A percentile compares a stretch with the other conserved stretches of the same genome.
Conservation (phyloP, 345 rosid genomes). For the Arabis hirsuta region DNA sequence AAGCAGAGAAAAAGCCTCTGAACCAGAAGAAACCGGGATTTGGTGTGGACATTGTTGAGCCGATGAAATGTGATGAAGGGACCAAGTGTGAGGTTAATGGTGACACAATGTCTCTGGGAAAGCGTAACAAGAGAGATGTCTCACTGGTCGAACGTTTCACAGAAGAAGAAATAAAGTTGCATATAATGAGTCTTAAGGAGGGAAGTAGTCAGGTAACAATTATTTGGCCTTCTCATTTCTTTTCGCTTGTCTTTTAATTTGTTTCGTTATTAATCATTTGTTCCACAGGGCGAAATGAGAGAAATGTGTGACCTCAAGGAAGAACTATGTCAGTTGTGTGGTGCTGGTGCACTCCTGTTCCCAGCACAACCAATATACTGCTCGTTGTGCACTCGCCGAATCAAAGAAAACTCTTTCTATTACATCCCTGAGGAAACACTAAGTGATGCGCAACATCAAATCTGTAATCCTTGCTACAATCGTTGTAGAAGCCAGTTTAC, state of each 20-base stretch:
- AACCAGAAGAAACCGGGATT: neutral
- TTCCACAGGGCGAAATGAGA: conserved; percentile 28
- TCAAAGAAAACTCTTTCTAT: conserved; percentile 44
- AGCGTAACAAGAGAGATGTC: conserved; percentile 40
- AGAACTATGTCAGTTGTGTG: conserved; percentile 58
- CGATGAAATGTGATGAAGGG: conserved; percentile 19
- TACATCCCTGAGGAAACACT: conserved; percentile 47
- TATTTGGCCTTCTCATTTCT: conserved; percentile 7
- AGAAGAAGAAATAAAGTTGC: conserved; percentile 51
- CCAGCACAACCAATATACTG: conserved; percentile 58
- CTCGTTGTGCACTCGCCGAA: conserved; percentile 45
- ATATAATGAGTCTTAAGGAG: conserved; percentile 51
- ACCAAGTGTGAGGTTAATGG: conserved; percentile 16
- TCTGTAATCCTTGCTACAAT: conserved; percentile 54
- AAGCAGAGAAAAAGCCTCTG: conserved; percentile 2
- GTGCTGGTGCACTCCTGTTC: conserved; percentile 40
- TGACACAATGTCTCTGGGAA: conserved; percentile 11
- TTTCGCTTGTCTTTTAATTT: neutral
- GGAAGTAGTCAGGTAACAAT: conserved; percentile 42
- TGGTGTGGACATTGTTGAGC: conserved; percentile 24
- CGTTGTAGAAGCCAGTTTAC: conserved; percentile 24
- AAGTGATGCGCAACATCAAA: conserved; percentile 41
- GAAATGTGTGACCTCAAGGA: conserved; percentile 26
- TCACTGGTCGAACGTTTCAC: conserved; percentile 55
- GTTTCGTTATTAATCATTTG: conserved; percentile 14